Percentiles rank a stretch among this genome's conserved stretches.
Conservation (phyloP, 805 yeast species). For the Hanseniaspora taiwanica region DNA sequence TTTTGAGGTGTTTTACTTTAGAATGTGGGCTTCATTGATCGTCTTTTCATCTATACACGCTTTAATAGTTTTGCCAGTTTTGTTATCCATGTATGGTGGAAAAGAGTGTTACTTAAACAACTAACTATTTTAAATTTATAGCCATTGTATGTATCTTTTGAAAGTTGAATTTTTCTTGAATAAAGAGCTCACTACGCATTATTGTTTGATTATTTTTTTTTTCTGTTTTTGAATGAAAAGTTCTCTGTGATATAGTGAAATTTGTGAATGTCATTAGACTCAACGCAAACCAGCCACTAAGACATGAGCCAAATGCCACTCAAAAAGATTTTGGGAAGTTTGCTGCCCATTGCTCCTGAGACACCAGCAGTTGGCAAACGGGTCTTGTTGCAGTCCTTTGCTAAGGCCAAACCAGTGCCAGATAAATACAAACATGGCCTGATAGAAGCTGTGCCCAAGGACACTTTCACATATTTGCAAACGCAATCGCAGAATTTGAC, state of each 20-base stretch:
- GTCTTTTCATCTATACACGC: constrained; percentile 69
- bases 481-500: not conserved
- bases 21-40: constrained; percentile 86
- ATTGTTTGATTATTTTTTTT: no score
- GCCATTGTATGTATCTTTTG: no score
- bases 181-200: no score
- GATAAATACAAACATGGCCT: not conserved
- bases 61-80: constrained; percentile 63
- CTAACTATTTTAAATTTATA: constrained; percentile 5
- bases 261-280: no score
- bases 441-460: not conserved
- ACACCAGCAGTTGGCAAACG: not conserved
- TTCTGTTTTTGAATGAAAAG: no score
- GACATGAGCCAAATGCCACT: no score
- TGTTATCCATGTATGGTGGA: constrained; percentile 54
- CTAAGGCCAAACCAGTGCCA: not conserved
- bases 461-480: not conserved
- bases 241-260: no score
- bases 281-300: no score
- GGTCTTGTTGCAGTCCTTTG: not conserved
- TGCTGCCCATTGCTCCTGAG: constrained; percentile 1
- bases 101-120: constrained; percentile 6
- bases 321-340: constrained; percentile 6
- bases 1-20: constrained; percentile 81
- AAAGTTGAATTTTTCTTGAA: no score